Conservation (phyloP, 805 yeast genomes). For the Metschnikowia drakensbergensis region DNA sequence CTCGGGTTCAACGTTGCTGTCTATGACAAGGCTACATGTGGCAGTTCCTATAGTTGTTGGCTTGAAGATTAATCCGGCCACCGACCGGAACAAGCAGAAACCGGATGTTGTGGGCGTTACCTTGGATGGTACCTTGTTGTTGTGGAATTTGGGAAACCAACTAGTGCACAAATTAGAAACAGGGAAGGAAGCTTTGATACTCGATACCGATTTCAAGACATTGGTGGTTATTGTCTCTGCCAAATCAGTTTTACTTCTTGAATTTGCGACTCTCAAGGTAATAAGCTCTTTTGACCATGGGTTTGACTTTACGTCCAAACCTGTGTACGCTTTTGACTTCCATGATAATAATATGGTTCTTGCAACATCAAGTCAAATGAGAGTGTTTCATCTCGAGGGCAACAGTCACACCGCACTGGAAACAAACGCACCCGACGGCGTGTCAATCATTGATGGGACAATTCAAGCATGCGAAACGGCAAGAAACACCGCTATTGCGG, state of each 20-base stretch:
- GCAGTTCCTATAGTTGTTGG: slow-evolving; percentile 16
- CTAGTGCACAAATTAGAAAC: slow-evolving; percentile 1
- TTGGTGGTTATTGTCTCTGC: slow-evolving; percentile 22
- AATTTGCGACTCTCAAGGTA: slow-evolving; percentile 13
- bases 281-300: slow-evolving; percentile 16
- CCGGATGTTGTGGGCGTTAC: slow-evolving; percentile 28
- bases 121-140: slow-evolving; percentile 20
- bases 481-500: slow-evolving; percentile 26
- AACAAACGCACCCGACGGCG: slow-evolving; percentile 14
- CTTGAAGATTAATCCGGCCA: slow-evolving; percentile 17
- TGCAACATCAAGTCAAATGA: slow-evolving; percentile 18
- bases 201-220: slow-evolving; percentile 26
- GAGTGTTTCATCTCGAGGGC: slow-evolving; percentile 22
- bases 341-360: slow-evolving; percentile 29
- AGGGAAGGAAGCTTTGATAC: background rate
- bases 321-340: slow-evolving; percentile 28
- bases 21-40: slow-evolving; percentile 18
- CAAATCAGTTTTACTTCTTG: slow-evolving; percentile 17
- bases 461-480: slow-evolving; percentile 8
- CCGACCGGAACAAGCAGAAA: slow-evolving; percentile 24
- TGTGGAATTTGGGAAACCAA: slow-evolving; percentile 24
- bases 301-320: slow-evolving; percentile 11
- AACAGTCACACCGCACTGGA: background rate
- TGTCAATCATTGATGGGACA: slow-evolving; percentile 15
- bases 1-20: slow-evolving; percentile 23